phyloP scores from a whole-genome alignment of 495 filamentous ascomycete species.

The Talaromyces liani region DNA sequence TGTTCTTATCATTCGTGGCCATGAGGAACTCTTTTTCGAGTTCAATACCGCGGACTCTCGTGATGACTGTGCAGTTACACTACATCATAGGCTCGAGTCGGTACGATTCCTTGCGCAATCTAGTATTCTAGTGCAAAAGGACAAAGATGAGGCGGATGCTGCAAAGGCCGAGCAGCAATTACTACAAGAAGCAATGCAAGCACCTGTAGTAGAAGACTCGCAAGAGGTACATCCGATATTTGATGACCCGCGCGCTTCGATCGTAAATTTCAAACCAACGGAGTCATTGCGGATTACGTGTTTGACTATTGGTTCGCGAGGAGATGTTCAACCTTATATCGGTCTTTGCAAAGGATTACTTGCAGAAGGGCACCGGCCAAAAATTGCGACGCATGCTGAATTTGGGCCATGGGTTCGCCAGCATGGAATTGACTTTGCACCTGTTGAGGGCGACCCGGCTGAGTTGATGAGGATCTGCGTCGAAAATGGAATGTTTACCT shows the following conservation, averaged over 20 bases:
- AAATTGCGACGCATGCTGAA: constrained; percentile 87
- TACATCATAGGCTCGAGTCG: constrained; percentile 69
- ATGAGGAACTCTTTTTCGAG: constrained; percentile 97
- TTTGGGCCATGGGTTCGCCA: constrained; percentile 82
- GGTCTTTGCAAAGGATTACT: constrained; percentile 87
- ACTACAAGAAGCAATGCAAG: constrained; percentile 68
- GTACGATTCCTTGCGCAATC: constrained; percentile 72
- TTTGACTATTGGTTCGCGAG: constrained; percentile 89
- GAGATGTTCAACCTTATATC: constrained; percentile 97
- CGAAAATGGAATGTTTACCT: constrained; percentile 96
- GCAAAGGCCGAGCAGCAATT: constrained; percentile 78
- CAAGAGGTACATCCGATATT: constrained; percentile 62
- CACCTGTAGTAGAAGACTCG: constrained; percentile 35
- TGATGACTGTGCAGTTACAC: constrained; percentile 81
- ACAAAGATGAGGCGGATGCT: constrained; percentile 62
- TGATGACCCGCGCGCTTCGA: constrained; percentile 85
- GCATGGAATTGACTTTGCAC: constrained; percentile 87
- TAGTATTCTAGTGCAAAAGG: constrained; percentile 57
- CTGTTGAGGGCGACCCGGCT: constrained; percentile 83
- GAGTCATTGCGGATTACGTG: constrained; percentile 83
- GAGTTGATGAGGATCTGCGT: constrained; percentile 95
- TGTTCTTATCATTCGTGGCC: constrained; percentile 83
- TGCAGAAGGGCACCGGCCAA: constrained; percentile 77
- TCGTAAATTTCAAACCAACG: constrained; percentile 88
- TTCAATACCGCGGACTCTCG: constrained; percentile 68